Percentiles rank a stretch among this genome's conserved stretches.
Conservation (phyloP, 106 monocot species). For the Posidonia australis region DNA sequence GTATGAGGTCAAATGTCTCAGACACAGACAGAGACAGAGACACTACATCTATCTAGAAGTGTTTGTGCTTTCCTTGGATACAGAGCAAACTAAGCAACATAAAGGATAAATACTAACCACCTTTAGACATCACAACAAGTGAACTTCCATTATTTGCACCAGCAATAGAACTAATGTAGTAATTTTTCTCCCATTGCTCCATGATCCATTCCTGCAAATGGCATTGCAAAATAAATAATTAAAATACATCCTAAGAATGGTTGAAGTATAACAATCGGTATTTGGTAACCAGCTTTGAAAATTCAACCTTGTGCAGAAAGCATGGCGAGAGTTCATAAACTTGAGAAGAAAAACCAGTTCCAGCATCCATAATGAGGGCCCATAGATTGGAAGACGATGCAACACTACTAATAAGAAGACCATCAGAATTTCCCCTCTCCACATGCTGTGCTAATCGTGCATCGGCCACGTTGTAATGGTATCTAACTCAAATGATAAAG, state of each 20-base stretch:
- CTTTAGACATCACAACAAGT: constrained; percentile 89
- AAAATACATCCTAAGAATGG: background rate
- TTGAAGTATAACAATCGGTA: background rate
- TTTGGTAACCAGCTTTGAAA: background rate
- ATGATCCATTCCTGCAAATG: constrained; percentile 73
- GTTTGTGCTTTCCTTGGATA: too few species aligned
- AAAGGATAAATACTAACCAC: constrained; percentile 14
- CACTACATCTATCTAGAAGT: too few species aligned
- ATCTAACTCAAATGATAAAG: constrained; percentile 27
- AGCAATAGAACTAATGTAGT: constrained; percentile 74
- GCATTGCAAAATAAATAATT: background rate
- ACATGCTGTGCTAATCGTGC: constrained; percentile 74
- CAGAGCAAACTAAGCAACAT: too few species aligned
- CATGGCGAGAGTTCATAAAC: constrained; percentile 74
- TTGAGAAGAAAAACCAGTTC: constrained; percentile 83
- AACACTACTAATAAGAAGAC: constrained; percentile 80
- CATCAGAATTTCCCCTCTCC: constrained; percentile 88
- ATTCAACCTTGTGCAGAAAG: constrained; percentile 75
- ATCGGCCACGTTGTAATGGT: constrained; percentile 95
- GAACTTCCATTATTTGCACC: constrained; percentile 80
- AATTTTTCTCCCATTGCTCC: constrained; percentile 87
- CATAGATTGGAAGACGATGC: constrained; percentile 75
- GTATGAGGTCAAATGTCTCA: too few species aligned
- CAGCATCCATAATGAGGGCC: constrained; percentile 98
- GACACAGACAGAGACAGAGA: too few species aligned